Evolutionary conservation across 768 basidiomycete species (phyloP).

Genomic region (Serendipita indica): DNA sequence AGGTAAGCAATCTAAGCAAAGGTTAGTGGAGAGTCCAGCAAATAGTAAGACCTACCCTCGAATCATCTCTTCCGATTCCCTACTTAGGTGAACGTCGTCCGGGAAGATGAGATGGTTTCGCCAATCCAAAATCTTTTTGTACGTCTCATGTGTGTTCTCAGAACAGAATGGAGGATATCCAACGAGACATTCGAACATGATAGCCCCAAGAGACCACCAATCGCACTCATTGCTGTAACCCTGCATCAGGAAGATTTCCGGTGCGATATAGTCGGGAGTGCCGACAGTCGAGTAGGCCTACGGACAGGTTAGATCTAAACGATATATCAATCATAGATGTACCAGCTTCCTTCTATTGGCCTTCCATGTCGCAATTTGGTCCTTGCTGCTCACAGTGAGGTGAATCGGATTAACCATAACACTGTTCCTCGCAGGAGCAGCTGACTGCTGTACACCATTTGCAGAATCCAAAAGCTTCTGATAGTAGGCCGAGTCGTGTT

Average conservation of each 20-base stretch:
- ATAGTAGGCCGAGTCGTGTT: slow-evolving; percentile 93
- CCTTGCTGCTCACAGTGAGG: slow-evolving; percentile 84
- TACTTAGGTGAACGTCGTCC: slow-evolving; percentile 83
- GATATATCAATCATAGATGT: slow-evolving; percentile 17
- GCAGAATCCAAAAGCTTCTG: slow-evolving; percentile 68
- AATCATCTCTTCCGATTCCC: slow-evolving; percentile 82
- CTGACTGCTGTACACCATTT: slow-evolving; percentile 31
- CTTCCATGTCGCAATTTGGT: slow-evolving; percentile 96
- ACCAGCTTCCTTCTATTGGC: slow-evolving; percentile 93
- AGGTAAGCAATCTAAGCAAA: slow-evolving; percentile 56
- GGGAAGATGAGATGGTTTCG: slow-evolving; percentile 72
- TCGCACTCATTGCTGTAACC: slow-evolving; percentile 99
- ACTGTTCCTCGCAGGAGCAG: slow-evolving; percentile 47
- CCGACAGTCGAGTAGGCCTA: slow-evolving; percentile 97
- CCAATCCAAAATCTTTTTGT: slow-evolving; percentile 97
- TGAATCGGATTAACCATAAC: slow-evolving; percentile 97
- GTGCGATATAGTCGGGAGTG: slow-evolving; percentile 92
- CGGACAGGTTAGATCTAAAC: neutral
- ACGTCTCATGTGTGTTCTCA: slow-evolving; percentile 92
- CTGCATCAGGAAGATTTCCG: slow-evolving; percentile 89
- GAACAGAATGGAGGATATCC: slow-evolving; percentile 97
- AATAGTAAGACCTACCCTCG: slow-evolving; percentile 38
- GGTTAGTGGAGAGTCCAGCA: neutral
- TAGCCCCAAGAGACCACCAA: slow-evolving; percentile 98
- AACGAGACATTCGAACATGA: slow-evolving; percentile 96